Evolutionary conservation across 331 rosid genomes (phyloP).

Genomic region (Quercus phellos): DNA sequence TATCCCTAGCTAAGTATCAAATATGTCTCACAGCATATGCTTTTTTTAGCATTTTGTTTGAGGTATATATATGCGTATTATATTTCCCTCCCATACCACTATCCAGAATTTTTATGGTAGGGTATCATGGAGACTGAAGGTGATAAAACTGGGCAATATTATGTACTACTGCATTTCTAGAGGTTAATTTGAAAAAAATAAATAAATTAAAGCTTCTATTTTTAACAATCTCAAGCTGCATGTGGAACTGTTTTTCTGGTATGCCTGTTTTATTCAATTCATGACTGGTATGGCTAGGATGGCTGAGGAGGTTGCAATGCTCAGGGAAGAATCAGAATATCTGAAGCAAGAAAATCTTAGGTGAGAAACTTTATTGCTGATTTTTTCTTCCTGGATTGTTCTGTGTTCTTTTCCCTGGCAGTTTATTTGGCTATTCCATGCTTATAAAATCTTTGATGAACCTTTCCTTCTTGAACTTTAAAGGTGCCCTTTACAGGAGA

Average conservation of each 20-base stretch:
- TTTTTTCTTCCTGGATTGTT: conserved; percentile 4
- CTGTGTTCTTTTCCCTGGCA: conserved; percentile 6
- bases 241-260: not conserved
- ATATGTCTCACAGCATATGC: not conserved
- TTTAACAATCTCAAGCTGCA: not conserved
- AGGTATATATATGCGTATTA: not conserved
- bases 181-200: not conserved
- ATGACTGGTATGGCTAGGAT: conserved; percentile 45
- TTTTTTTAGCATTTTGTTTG: not conserved
- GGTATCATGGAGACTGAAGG: no score
- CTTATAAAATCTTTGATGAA: conserved; percentile 13
- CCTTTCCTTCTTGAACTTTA: conserved; percentile 23
- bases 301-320: conserved; percentile 63
- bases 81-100: not conserved
- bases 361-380: conserved; percentile 32
- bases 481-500: conserved; percentile 50
- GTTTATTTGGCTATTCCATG: not conserved
- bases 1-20: not conserved
- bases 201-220: not conserved
- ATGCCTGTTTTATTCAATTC: conserved; percentile 8
- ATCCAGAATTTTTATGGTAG: no score
- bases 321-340: conserved; percentile 60
- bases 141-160: not conserved
- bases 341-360: conserved; percentile 48
- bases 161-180: not conserved